Percentiles rank a stretch among this genome's conserved stretches.
phyloP scores from a whole-genome alignment of 768 basidiomycete genomes.

The Austroboletus eburneus region DNA sequence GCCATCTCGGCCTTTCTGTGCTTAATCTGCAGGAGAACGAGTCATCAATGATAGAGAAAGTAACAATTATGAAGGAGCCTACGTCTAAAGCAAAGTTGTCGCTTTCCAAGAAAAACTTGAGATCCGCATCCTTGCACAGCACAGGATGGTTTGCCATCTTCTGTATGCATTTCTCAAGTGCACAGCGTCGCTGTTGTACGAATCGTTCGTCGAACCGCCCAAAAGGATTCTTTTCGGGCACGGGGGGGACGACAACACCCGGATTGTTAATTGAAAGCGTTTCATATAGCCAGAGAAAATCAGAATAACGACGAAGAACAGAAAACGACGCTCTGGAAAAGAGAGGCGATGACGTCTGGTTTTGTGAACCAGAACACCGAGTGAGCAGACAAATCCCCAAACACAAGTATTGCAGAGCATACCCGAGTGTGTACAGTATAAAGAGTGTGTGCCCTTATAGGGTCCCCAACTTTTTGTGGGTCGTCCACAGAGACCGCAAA shows the following conservation, averaged over 20 bases:
- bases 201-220: constrained; percentile 93
- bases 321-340: constrained; percentile 85
- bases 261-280: constrained; percentile 87
- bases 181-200: constrained; percentile 78
- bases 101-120: constrained; percentile 88
- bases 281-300: constrained; percentile 96
- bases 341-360: constrained; percentile 77
- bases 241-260: constrained; percentile 94
- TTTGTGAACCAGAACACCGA: background rate
- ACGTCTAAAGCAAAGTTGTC: constrained; percentile 91
- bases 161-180: constrained; percentile 84
- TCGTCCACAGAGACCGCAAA: constrained; percentile 93
- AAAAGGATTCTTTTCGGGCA: constrained; percentile 92
- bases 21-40: constrained; percentile 59
- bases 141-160: constrained; percentile 94
- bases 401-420: constrained; percentile 24
- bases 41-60: background rate
- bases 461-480: constrained; percentile 96
- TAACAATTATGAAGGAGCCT: constrained; percentile 29
- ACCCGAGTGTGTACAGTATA: constrained; percentile 94
- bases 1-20: constrained; percentile 76
- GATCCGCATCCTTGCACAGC: constrained; percentile 79
- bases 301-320: constrained; percentile 94
- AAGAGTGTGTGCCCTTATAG: constrained; percentile 89
- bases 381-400: background rate